Evolutionary conservation across 495 filamentous ascomycete genomes (phyloP), one percentile per base, ranked within the genome.

Genomic region (Penicillium ochrochloron): DNA sequence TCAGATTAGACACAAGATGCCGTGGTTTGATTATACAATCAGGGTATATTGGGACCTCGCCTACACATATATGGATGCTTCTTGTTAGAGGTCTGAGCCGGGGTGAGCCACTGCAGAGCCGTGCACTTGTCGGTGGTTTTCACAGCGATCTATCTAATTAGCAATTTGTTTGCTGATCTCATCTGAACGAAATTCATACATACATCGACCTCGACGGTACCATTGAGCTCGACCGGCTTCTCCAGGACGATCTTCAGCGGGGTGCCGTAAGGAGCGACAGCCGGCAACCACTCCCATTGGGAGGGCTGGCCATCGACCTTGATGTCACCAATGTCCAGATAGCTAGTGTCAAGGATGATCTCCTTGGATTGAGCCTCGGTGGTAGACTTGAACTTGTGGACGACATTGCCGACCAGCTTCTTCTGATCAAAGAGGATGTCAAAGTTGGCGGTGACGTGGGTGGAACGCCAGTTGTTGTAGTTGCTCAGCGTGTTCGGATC

Each of bases 401-500:
- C 75, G 8, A 96, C 92, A 62, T 86, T 89, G 9, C 94, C 94
- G 31, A 80, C 82, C 41, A 99, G 83, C 60, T 84, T 81, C 74
- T 89, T 88, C 70, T 85, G 84, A 55, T 88, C 84, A 72, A 97
- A 99, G 62, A 94, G 86, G 64, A 99, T 89, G 52, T 84, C 86
- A 62, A 97, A 84, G 73, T 90, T 87, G 42, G 90, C 89, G 12
- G 83, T 87, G 12, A 91, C 92, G 75, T 97, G 91, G 64, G 83
- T 90, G 25, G 92, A 97, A 23, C 83, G 75, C 84, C 92, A 97
- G 52, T 88, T 85, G 74, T 90, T 86, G 78, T 97, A 96, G 78
- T 99, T 99, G 71, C 91, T 90, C 19, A 95, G 80, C 29, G 94
- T 97, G 73, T 94, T 97, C 15, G 94, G 94, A 76, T 99, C 94